phyloP scores from a whole-genome alignment of 768 basidiomycete species.

The Mrakia gelida region DNA sequence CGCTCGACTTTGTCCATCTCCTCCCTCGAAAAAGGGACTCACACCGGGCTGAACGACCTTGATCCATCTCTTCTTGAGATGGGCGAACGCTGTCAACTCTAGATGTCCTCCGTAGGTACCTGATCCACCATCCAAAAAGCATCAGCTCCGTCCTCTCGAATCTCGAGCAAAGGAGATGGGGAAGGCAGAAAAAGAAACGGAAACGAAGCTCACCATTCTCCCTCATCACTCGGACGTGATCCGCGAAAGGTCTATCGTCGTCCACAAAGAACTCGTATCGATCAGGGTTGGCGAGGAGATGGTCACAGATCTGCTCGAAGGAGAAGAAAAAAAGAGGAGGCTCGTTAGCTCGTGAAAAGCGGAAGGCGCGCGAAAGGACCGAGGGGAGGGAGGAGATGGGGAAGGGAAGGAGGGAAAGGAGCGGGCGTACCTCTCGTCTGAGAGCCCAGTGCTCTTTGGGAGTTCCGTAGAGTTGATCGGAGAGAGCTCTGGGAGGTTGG shows the following conservation, averaged over 20 bases:
- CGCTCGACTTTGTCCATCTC: not conserved
- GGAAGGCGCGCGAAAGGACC: not conserved
- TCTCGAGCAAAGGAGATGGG: not conserved
- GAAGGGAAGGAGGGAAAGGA: not conserved
- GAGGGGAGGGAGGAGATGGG: not conserved
- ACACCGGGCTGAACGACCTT: slow-evolving; percentile 91
- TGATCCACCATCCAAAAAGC: not conserved
- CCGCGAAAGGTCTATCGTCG: slow-evolving; percentile 68
- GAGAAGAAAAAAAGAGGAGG: not conserved
- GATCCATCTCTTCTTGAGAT: slow-evolving; percentile 69
- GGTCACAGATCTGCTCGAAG: slow-evolving; percentile 64
- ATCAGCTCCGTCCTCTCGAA: not conserved
- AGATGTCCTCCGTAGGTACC: slow-evolving; percentile 90
- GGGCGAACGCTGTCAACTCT: slow-evolving; percentile 87
- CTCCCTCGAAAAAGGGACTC: not conserved
- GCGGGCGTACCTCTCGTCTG: slow-evolving; percentile 14
- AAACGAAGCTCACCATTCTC: slow-evolving; percentile 57
- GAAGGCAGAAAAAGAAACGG: too few relatives aligned
- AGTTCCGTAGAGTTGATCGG: slow-evolving; percentile 79
- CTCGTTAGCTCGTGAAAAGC: not conserved
- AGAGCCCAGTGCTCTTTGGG: slow-evolving; percentile 59
- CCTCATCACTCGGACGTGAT: slow-evolving; percentile 71
- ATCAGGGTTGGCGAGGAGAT: slow-evolving; percentile 64
- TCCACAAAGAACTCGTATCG: slow-evolving; percentile 86
- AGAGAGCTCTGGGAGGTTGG: slow-evolving; percentile 58